A percentile compares a stretch with the other conserved stretches of the same genome.
These are phyloP conservation scores for Ambrosia trifida DNA, from an alignment of 129 eudicot species.

Conservation along the genomic window DNA sequence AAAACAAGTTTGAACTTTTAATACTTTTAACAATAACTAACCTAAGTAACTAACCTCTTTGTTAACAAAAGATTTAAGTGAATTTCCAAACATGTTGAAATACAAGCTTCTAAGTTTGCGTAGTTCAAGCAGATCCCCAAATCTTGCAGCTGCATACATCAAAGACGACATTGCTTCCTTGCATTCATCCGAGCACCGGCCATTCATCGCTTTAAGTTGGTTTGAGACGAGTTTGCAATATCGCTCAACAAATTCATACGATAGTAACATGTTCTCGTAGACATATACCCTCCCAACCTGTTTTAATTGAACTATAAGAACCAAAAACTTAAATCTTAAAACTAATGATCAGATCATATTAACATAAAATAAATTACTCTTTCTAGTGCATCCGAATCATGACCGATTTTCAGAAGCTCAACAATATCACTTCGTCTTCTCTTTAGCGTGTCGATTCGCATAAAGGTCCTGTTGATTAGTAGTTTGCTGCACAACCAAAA, in stretches of 20 bases:
- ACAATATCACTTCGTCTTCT: constrained; percentile 62
- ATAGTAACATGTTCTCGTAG: constrained; percentile 48
- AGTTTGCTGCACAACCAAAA: constrained; percentile 41
- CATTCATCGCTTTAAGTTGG: constrained; percentile 50
- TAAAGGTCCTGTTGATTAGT: constrained; percentile 33
- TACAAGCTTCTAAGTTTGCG: constrained; percentile 61
- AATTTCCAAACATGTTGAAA: constrained; percentile 52
- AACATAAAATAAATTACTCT: constrained; percentile 41
- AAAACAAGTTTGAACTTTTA: too few relatives aligned
- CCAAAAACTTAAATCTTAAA: background rate
- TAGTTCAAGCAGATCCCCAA: constrained; percentile 78
- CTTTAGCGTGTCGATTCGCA: constrained; percentile 48
- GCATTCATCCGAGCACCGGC: constrained; percentile 72
- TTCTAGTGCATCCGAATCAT: constrained; percentile 54
- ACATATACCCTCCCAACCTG: constrained; percentile 66
- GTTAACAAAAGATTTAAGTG: constrained; percentile 50
- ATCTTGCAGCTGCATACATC: constrained; percentile 79
- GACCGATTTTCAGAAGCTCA: constrained; percentile 58
- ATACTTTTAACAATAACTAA: background rate
- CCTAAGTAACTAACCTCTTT: constrained; percentile 45
- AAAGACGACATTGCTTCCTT: constrained; percentile 63
- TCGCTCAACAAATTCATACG: constrained; percentile 56
- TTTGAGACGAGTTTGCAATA: constrained; percentile 40
- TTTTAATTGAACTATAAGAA: background rate
- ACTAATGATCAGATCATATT: too few relatives aligned